Conservation (phyloP, 257 asterid genomes). For the Sherardia arvensis region DNA sequence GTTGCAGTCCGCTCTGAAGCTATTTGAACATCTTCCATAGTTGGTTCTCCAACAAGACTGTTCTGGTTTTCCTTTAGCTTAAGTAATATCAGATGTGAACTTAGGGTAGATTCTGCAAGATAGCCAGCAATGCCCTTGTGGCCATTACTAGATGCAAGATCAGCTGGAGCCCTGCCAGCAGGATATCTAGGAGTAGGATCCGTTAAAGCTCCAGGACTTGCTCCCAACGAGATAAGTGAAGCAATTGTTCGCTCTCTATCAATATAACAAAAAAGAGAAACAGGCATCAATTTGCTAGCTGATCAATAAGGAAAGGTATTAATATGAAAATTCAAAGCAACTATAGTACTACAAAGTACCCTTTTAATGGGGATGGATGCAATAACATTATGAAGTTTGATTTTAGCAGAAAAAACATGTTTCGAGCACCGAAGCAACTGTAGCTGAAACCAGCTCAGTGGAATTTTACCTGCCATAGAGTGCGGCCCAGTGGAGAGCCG, state of each 20-base stretch:
- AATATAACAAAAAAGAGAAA: slow-evolving; percentile 10
- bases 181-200: slow-evolving; percentile 75
- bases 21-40: slow-evolving; percentile 40
- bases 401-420: neutral
- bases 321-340: neutral
- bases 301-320: neutral
- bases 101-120: slow-evolving; percentile 70
- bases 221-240: slow-evolving; percentile 64
- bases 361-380: neutral
- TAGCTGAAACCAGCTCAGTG: neutral
- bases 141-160: slow-evolving; percentile 73
- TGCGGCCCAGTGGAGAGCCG: slow-evolving; percentile 98
- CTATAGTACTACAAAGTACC: too few relatives aligned
- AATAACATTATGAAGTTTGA: neutral
- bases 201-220: slow-evolving; percentile 67
- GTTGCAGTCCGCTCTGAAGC: slow-evolving; percentile 63
- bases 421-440: neutral
- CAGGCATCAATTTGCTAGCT: slow-evolving; percentile 9
- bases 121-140: slow-evolving; percentile 95
- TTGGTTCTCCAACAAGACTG: slow-evolving; percentile 21
- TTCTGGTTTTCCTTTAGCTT: slow-evolving; percentile 44
- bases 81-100: slow-evolving; percentile 51
- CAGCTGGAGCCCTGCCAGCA: slow-evolving; percentile 70
- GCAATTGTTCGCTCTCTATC: slow-evolving; percentile 71
- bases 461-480: slow-evolving; percentile 63